Conservation (phyloP, 441 rosid species). For the Adansonia rubrostipa region DNA sequence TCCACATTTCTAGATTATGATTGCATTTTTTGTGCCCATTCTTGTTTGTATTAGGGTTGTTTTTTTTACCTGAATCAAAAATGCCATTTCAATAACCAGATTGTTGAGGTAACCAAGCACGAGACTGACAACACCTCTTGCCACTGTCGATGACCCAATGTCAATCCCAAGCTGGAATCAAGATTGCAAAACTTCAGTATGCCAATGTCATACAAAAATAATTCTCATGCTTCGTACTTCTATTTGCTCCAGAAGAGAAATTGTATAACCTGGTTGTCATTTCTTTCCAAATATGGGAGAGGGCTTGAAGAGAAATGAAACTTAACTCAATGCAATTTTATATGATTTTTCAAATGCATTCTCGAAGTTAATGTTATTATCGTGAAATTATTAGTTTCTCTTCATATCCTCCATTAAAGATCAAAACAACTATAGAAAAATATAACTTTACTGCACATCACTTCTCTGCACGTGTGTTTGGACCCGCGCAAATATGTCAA, state of each 20-base stretch:
- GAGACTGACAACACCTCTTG: slow-evolving; percentile 95
- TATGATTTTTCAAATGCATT: neutral
- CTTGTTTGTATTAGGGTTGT: neutral
- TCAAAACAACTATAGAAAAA: too few species aligned
- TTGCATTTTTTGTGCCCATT: neutral
- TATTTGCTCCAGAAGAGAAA: neutral
- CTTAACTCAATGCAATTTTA: neutral
- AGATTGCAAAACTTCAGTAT: neutral
- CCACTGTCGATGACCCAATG: slow-evolving; percentile 93
- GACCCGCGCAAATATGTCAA: neutral
- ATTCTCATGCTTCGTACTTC: neutral
- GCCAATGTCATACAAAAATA: neutral
- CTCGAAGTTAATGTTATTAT: neutral
- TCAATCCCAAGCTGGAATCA: slow-evolving; percentile 83
- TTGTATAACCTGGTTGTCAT: neutral
- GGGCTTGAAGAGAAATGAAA: neutral
- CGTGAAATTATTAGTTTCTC: neutral
- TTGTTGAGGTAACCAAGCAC: slow-evolving; percentile 97
- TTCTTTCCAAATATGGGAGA: neutral
- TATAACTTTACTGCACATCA: too few species aligned
- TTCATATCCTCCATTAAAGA: neutral
- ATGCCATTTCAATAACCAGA: slow-evolving; percentile 95
- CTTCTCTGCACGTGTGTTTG: neutral
- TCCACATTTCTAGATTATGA: neutral
- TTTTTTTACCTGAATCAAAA: slow-evolving; percentile 77